Base-by-base conservation (phyloP, 2,329 filamentous ascomycete species). In the Albifimbria verrucaria region DNA sequence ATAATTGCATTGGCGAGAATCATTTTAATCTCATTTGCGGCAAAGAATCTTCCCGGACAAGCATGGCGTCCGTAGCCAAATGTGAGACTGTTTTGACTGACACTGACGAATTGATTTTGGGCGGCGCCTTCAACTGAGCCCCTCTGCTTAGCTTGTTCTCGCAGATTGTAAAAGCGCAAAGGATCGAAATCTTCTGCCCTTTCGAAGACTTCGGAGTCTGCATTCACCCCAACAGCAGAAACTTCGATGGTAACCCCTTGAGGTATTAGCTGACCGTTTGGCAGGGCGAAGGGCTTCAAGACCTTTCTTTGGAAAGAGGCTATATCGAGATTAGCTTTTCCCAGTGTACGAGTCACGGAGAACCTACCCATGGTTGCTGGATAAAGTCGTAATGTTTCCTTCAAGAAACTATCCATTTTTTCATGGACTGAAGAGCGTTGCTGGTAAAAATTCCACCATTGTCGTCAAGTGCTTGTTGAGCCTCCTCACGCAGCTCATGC, bases 251-350 rank as follows among this genome's bases (percentile, higher is more conserved):
- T 67, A 5, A 72, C 71, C 24, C 75, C 76, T 2, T 69, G 65
- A 0, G 76, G 75, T 9, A 79, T 69, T 28, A 73, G 70, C 47
- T 81, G 77, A 17, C 81, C 81, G 60, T 80, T 79, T 44, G 79
- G 80, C 2, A 83, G 75, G 2, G 73, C 74, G 58, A 83, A 72
- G 4, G 75, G 70, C 58, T 76, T 72, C 28, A 78, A 65, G 10
- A 80, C 78, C 57, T 77, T 79, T 54, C 80, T 77, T 22, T 65
- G 62, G 64, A 82, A 82, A 3, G 78, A 74, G 1, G 69, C 71
- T 68, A 9, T 47, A 22, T 9, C 9, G 7, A 21, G n/a, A 23
- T 24, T 2, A 23, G 3, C 1, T 2, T 4, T 20, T 5, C 17
- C 12, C 4, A 39, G 18, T 5, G 32, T 4, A 17, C 12, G 12